Conservation (phyloP, 192 early-diverging fungal genomes). For the Coemansia sp. region DNA sequence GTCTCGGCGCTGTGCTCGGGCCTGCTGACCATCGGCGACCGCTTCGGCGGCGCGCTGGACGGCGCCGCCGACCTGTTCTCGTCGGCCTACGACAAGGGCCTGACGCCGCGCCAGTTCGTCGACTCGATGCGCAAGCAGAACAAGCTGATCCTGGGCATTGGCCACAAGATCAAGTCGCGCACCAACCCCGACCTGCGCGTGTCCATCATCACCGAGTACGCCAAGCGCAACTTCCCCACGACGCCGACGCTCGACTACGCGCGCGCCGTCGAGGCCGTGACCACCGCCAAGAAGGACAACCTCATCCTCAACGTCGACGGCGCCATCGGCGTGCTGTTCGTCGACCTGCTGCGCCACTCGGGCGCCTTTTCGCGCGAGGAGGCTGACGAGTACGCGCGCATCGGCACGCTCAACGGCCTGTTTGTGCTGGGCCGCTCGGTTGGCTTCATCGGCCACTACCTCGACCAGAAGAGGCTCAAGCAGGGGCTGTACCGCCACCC, state of each 20-base stretch:
- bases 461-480: conserved; percentile 98
- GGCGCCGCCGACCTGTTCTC: conserved; percentile 94
- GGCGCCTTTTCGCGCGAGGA: conserved; percentile 94
- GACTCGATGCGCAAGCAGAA: conserved; percentile 92
- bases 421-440: conserved; percentile 95
- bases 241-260: conserved; percentile 94
- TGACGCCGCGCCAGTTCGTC: conserved; percentile 94
- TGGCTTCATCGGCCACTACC: conserved; percentile 97
- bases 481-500: conserved; percentile 98
- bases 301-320: conserved; percentile 96
- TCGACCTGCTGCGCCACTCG: conserved; percentile 90
- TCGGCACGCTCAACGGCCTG: conserved; percentile 95
- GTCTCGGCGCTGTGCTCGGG: conserved; percentile 94
- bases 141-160: conserved; percentile 98
- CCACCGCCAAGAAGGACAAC: conserved; percentile 98
- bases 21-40: conserved; percentile 96
- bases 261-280: conserved; percentile 91
- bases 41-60: conserved; percentile 97
- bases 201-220: conserved; percentile 93
- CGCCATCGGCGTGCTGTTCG: conserved; percentile 93
- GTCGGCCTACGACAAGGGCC: conserved; percentile 89
- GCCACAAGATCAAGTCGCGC: conserved; percentile 99
- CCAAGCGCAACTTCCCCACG: conserved; percentile 82
- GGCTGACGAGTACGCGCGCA: conserved; percentile 94
- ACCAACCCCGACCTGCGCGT: conserved; percentile 99